Base-by-base conservation (phyloP, 805 yeast species). In the Saccharomyces eubayanus region DNA sequence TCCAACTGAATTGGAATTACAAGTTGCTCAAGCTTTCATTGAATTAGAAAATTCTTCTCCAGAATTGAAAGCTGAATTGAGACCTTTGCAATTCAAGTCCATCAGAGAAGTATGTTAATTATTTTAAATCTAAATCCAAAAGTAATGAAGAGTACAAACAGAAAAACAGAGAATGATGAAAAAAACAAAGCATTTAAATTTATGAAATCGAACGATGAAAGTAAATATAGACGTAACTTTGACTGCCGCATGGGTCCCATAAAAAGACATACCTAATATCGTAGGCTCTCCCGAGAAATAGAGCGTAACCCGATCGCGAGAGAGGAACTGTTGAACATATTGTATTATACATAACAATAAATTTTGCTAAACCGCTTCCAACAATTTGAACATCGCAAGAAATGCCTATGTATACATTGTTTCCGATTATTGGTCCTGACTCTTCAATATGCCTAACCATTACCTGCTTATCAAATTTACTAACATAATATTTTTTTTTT, bases 1-100 rank as follows among this genome's bases (percentile, higher is more conserved):
- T 74, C 98, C 99, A 82, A 77, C 94, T 76, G 98, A 94, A 82
- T 90, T 94, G 79, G 99, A 94, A 84, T 88, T 94, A 79, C 96
- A 92, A 83, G 96, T 94, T 76, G 97, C 97, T 73, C 97, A 92
- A 83, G 97, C 98, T 74, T 88, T 94, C 76, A 77, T 85, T 71
- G 99, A 94, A 82, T 84, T 94, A 78, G 98, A 94, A 84, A 74
- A 80, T 73, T 81, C 87, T 77, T 89, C 95, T 75, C 83, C 96
- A 72, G 98, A 92, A 76, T 82, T 91, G 78, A 92, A 91, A 86
- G 91, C 96, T 74, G 97, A 90, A 72, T 85, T 94, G 79, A 90
- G 97, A 85, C 90, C 96, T 64, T 87, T 94, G 77, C 98, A 94
- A 82, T 89, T 94, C 90, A 90, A 91, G 83, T 85, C 96, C 72